Evolutionary conservation across 192 early-diverging fungal genomes (phyloP), one percentile per base, ranked within the genome.

Genomic region (Backusella circina): DNA sequence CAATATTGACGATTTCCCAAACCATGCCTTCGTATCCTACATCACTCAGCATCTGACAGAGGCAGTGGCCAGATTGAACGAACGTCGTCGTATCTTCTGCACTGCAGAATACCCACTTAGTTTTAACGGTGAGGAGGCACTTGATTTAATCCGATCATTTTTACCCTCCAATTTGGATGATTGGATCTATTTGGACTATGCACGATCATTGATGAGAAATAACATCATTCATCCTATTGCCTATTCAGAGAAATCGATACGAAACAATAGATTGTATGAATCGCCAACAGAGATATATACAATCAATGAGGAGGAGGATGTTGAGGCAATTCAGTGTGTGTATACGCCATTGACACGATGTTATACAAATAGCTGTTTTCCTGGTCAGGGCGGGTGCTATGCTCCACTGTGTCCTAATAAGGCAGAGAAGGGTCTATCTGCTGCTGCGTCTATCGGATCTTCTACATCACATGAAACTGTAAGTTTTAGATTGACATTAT

Each of bases 291-390:
- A 82, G 67, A 38, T 78, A 21, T 82, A 82, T 67, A 64, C 37
- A n/a, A 70, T 82, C 6, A 28, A 28, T 0, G 36, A 41, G 5
- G 61, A 73, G n/a, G 30, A 61, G 12, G 37, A 13, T 35, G 79
- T 82, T n/a, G 76, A 80, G 13, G 50, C 32, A 1, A 78, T 78
- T 26, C 92, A 90, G 72, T 96, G 97, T 28, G 91, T 99, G 0
- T 95, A 96, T 85, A 96, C 94, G 1, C 88, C 92, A 32, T 84
- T 98, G 51, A 92, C 96, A 0, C 90, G 93, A 70, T 99, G 97
- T 81, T 99, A 98, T 84, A 64, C 73, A 30, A 35, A 47, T 31
- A 65, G 47, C 30, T 82, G 81, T 67, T 18, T 67, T 3, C 77
- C 71, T 33, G 77, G 61, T 21, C 68, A 73, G 44, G 74, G 70